Base-by-base conservation (phyloP, 1,139 yeast genomes). In the Pichia sp. region DNA sequence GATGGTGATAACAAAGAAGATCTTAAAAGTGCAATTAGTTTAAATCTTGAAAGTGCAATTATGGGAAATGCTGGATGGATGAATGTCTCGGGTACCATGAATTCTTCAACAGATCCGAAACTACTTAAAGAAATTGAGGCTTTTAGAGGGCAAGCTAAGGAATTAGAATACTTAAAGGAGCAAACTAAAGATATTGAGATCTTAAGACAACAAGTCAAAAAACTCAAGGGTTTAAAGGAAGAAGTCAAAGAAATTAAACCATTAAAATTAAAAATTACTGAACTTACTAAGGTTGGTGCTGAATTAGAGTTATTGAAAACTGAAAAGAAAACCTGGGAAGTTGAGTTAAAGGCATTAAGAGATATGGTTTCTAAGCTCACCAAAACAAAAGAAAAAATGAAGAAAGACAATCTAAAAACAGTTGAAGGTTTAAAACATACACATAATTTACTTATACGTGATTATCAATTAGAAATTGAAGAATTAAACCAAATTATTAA, bases 61-160 rank as follows among this genome's bases (percentile, higher is more conserved):
- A 20, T 32, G 32, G 40, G 47, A 6, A 32, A 37, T 42, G 43
- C 16, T 23, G 52, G 49, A 9, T 49, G 47, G 47, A 26, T 49
- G 52, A 43, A 49, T 39, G 42, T 48, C 26, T 23, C 38, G 2
- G 37, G 40, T 26, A 42, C 16, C 8, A 15, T 7, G 9, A 40
- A 40, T 30, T 16, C 32, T 15, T 6, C 24, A 13, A 15, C 16
- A 16, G 25, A 27, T 16, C n/a, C 25, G 2, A 40, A 32, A 15
- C 24, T 40, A 7, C 6, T n/a, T 11, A 43, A 32, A 25, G 47
- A 47, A 35, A 39, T 39, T 18, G 48, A 40, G 23, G 38, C 22
- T 20, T 22, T 47, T 6, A 44, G 42, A 23, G 16, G 5, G 15
- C 27, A 41, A 23, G 26, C n/a, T 44, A 13, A 29, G 20, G 25